Percentiles rank a stretch among this genome's conserved stretches.
These are phyloP conservation scores for Cyclospora cayetanensis DNA, from an alignment of 169 alveolate genomes.

Conservation along the genomic window DNA sequence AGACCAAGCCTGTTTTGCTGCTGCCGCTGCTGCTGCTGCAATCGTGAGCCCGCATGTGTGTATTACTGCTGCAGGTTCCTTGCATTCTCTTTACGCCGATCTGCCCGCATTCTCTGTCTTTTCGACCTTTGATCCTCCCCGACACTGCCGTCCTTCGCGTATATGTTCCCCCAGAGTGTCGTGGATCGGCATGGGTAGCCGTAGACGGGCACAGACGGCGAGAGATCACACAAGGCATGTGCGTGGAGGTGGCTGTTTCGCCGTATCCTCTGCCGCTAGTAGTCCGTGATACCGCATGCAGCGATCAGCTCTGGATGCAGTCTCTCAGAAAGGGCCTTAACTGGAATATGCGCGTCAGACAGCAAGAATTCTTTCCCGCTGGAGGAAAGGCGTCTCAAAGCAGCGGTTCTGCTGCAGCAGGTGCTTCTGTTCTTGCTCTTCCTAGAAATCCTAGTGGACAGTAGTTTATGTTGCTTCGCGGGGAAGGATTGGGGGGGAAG, in stretches of 20 bases:
- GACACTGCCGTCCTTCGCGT: slow-evolving; percentile 75
- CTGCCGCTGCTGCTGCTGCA: not conserved
- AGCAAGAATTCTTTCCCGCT: not conserved
- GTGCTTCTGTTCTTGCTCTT: no score
- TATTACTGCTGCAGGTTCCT: slow-evolving; percentile 76
- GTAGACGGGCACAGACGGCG: slow-evolving; percentile 67
- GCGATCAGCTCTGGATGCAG: slow-evolving; percentile 55
- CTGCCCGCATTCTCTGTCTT: slow-evolving; percentile 96
- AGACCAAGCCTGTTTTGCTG: no score
- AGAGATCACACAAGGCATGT: slow-evolving; percentile 53
- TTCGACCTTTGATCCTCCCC: slow-evolving; percentile 94
- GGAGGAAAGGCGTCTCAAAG: no score
- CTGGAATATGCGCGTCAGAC: slow-evolving; percentile 65
- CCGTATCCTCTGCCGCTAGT: slow-evolving; percentile 70
- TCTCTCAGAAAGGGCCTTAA: slow-evolving; percentile 62
- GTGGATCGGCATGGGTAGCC: slow-evolving; percentile 78
- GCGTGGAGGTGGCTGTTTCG: slow-evolving; percentile 15
- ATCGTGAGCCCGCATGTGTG: not conserved
- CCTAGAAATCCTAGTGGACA: no score
- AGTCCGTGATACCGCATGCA: not conserved
- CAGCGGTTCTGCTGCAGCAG: no score
- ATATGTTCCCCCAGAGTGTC: slow-evolving; percentile 78
- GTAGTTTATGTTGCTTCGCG: no score
- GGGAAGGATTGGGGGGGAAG: no score
- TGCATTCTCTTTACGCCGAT: slow-evolving; percentile 93